Evolutionary conservation across 306 rosid genomes (phyloP).

Genomic region (Vigna reflexopilosa): DNA sequence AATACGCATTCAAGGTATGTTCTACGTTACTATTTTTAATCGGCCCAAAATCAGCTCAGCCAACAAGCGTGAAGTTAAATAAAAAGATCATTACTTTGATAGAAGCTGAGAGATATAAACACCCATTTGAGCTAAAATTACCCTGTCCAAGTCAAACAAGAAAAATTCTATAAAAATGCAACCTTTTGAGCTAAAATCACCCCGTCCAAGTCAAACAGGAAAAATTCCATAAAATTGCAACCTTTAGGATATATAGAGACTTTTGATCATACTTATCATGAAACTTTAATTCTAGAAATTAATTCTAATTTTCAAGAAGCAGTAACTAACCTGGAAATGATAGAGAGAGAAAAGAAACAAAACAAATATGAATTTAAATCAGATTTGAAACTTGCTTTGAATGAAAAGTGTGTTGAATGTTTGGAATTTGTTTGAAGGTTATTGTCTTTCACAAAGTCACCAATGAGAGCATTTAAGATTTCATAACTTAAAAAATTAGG

Average conservation of each 20-base stretch:
- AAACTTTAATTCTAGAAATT: background rate
- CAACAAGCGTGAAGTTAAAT: conserved; percentile 7
- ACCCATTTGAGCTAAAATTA: conserved; percentile 26
- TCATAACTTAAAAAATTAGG: too few relatives aligned
- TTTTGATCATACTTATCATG: background rate
- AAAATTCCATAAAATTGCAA: too few relatives aligned
- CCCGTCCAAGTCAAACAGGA: too few relatives aligned
- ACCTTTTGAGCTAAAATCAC: background rate
- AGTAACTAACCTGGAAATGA: conserved; percentile 49
- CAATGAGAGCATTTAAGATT: background rate
- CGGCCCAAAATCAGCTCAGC: conserved; percentile 32
- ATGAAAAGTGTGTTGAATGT: background rate
- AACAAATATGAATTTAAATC: conserved; percentile 45
- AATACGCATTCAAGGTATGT: background rate
- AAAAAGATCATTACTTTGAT: conserved; percentile 4
- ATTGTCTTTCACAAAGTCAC: conserved; percentile 11
- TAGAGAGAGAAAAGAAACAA: background rate
- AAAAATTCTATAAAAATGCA: conserved; percentile 37
- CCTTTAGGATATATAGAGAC: background rate
- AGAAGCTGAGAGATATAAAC: background rate
- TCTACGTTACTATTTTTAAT: background rate
- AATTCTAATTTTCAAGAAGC: background rate
- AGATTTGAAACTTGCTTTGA: conserved; percentile 35
- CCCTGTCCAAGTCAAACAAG: background rate
- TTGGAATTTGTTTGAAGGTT: conserved; percentile 21